A percentile compares a stretch with the other conserved stretches of the same genome.
Conservation (phyloP, 139 green algal species). For the Chlamydomonas sp. region DNA sequence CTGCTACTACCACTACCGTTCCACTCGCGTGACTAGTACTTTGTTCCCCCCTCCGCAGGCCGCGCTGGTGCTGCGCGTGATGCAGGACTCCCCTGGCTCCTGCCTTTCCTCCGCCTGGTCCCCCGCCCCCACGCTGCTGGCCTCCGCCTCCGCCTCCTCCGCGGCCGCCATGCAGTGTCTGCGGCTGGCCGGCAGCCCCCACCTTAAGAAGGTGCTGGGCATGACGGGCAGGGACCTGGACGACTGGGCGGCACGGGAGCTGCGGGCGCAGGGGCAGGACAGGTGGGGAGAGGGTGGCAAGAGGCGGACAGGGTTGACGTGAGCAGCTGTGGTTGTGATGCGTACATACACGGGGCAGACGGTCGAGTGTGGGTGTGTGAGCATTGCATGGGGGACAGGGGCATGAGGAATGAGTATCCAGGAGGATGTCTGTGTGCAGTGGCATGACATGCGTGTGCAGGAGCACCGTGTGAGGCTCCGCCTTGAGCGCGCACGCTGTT, state of each 20-base stretch:
- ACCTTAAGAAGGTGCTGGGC: background rate
- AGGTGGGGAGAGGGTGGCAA: background rate
- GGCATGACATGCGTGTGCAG: too few relatives aligned
- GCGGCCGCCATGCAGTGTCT: background rate
- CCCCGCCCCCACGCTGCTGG: background rate
- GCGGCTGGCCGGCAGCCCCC: background rate
- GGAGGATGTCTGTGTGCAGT: too few relatives aligned
- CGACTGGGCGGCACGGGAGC: conserved; percentile 8
- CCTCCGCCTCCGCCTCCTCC: background rate
- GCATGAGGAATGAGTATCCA: too few relatives aligned
- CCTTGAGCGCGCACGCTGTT: too few relatives aligned
- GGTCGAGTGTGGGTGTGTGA: too few relatives aligned
- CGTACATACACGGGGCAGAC: too few relatives aligned
- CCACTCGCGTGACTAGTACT: too few relatives aligned
- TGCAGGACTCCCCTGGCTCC: conserved; percentile 13
- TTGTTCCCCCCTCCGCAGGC: background rate
- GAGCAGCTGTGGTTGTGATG: too few relatives aligned
- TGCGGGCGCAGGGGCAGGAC: conserved; percentile 29
- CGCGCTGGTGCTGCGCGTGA: conserved; percentile 4
- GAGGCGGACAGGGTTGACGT: background rate
- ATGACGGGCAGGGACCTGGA: conserved; percentile 5
- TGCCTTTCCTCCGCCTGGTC: conserved; percentile 20
- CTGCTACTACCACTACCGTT: background rate
- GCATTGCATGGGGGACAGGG: too few relatives aligned
- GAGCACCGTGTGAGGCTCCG: too few relatives aligned